Evolutionary conservation across 495 filamentous ascomycete genomes (phyloP), one percentile per base, ranked within the genome.

Genomic region (Aspergillus haitiensis): DNA sequence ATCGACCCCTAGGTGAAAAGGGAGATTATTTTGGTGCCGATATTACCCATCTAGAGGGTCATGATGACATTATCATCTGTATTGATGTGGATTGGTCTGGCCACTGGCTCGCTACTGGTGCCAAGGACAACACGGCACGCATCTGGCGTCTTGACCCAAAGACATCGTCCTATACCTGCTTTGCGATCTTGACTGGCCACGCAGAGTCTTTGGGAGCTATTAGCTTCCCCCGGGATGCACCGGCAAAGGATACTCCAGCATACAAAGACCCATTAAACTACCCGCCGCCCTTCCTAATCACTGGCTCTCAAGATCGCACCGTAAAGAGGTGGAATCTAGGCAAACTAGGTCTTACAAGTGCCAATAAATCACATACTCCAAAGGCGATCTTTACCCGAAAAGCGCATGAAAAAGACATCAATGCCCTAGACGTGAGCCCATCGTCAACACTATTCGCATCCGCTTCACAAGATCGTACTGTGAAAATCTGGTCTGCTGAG

Each of bases 341-440:
- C 48, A 81, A 73, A 56, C 74, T 65, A 61, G 73, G 68, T 46
- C 74, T 64, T 32, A 67, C 75, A 12, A 73, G 72, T 46, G 65
- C 70, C 10, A 67, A 65, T 6, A 72, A 78, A 65, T 64, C 75
- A 47, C 76, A 78, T 57, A 64, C 67, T 15, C 64, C 73, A 40
- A 81, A 83, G 65, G 86, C 91, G 7, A 65, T 82, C 13, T 95
- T 91, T 64, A 97, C 93, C 6, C 83, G 93, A 36, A 90, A 96
- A 73, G 95, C 94, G 2, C 94, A 99, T 71, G 94, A 99, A 58
- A 99, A 98, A 65, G 94, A 99, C 63, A 99, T 99, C 76, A 99
- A 99, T 64, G 91, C 94, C 5, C 78, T 99, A 15, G 91, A 94
- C 56, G 79, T 93, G 36, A 88, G 88, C 63, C 82, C 86, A 27